These are phyloP conservation scores for Bassia scoparia DNA, from an alignment of 148 eudicot genomes.

Conservation along the genomic window DNA sequence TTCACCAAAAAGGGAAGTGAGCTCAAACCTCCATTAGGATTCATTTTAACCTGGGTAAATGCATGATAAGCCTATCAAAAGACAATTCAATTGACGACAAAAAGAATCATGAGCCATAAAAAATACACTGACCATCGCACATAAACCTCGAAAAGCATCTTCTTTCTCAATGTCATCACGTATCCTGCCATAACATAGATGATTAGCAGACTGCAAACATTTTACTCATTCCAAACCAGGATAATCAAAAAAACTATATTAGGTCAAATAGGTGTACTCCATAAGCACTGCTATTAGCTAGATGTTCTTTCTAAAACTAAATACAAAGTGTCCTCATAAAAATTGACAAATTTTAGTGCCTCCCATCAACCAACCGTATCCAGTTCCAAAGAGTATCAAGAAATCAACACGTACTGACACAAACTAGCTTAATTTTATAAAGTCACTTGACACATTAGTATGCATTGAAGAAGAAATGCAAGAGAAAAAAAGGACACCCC, in stretches of 20 bases:
- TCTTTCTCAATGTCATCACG: slow-evolving; percentile 97
- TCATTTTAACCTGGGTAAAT: slow-evolving; percentile 72
- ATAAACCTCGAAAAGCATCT: slow-evolving; percentile 97
- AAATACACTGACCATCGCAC: slow-evolving; percentile 65
- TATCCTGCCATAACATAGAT: slow-evolving; percentile 55
- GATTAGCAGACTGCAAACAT: slow-evolving; percentile 14
- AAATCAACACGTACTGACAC: no score
- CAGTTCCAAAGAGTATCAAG: background rate
- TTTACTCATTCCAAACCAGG: background rate
- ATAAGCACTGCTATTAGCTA: background rate
- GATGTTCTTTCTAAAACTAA: background rate
- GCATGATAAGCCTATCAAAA: slow-evolving; percentile 15
- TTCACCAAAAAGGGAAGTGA: slow-evolving; percentile 78
- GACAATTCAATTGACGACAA: background rate
- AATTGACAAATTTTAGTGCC: background rate
- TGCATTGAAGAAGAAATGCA: background rate
- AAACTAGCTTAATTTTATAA: background rate
- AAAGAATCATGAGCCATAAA: slow-evolving; percentile 4
- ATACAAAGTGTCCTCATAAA: background rate
- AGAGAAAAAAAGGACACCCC: background rate
- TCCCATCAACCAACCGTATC: background rate
- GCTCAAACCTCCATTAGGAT: slow-evolving; percentile 78
- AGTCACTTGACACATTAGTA: background rate
- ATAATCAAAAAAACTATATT: no score
- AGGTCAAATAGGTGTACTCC: no score